Base-by-base conservation (phyloP, 441 rosid species). In the Flueggea neowawraea region DNA sequence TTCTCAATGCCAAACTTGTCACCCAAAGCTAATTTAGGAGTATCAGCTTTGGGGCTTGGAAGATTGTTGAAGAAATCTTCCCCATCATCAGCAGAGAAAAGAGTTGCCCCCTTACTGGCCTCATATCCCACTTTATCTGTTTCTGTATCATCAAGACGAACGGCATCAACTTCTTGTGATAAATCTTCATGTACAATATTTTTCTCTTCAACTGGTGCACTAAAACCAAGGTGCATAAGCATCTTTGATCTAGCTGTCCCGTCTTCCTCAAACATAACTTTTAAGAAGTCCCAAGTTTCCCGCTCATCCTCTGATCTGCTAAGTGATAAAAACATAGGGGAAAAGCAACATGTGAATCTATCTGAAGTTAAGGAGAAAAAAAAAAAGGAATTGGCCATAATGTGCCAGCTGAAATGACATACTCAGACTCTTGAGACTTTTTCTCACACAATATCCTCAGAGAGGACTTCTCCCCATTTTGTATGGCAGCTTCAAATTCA, bases 31-130 rank as follows among this genome's bases (percentile, higher is more conserved):
- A 84, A 70, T 61, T 78, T 68, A 17, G 97, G 96, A 33, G 96
- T 82, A 61, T 89, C 96, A 28, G 90, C 84, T 73, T 87, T 96
- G 55, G 99, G 96, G 81, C 95, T 90, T 5, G 97, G 93, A 66
- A 96, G 96, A 77, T 85, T 96, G 83, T 96, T 84, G 64, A 93
- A 96, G 84, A 96, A 96, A 78, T 93, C 99, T 72, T 86, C 96
- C 62, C 97, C 98, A 58, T 90, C 96, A 84, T 90, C 99, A 62
- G 79, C 62, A 58, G 86, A 64, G 75, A 86, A 84, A 64, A 75
- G 57, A 32, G 83, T 31, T 22, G 85, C 72, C 70, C 76, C 85
- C 39, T 80, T 84, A 67, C 58, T 66, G 51, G 55, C 71, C 70
- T 74, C 82, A 56, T 72, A 64, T 67, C 65, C 84, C 65, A 60